A percentile compares a stretch with the other conserved stretches of the same genome.
Conservation (phyloP, 495 filamentous ascomycete species). For the Neurospora hispaniola region DNA sequence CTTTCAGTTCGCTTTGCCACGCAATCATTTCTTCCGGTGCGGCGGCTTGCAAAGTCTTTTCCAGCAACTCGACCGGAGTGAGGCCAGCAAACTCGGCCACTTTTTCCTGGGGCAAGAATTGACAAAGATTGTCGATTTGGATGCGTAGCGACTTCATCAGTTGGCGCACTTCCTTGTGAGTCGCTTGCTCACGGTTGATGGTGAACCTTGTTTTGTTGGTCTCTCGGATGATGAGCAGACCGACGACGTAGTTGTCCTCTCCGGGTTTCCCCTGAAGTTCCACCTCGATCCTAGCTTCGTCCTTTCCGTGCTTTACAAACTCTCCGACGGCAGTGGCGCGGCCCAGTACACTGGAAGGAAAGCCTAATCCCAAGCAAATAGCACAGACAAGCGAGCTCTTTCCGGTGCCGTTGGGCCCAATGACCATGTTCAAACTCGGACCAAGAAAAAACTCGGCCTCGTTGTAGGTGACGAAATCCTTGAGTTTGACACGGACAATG, state of each 20-base stretch:
- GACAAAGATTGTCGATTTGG: conserved; percentile 95
- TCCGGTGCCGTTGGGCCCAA: conserved; percentile 94
- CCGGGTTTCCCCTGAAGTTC: conserved; percentile 56
- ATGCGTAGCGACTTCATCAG: conserved; percentile 64
- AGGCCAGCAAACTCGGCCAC: conserved; percentile 89
- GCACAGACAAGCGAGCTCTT: conserved; percentile 98
- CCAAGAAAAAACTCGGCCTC: conserved; percentile 81
- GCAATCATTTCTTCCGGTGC: conserved; percentile 67
- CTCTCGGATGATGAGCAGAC: conserved; percentile 65
- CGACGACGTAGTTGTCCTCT: conserved; percentile 59
- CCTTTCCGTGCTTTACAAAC: conserved; percentile 84
- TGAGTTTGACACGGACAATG: conserved; percentile 76
- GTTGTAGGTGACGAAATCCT: conserved; percentile 94
- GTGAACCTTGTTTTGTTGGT: conserved; percentile 63
- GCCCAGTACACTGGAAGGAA: conserved; percentile 70
- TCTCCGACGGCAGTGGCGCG: conserved; percentile 76
- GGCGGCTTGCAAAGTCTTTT: conserved; percentile 77
- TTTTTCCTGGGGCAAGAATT: conserved; percentile 94
- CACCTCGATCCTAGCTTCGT: conserved; percentile 75
- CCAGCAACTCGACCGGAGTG: conserved; percentile 72
- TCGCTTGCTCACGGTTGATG: conserved; percentile 50
- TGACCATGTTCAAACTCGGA: conserved; percentile 95
- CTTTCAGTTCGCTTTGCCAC: conserved; percentile 68
- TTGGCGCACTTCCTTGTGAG: conserved; percentile 48
- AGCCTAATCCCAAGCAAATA: conserved; percentile 89